Evolutionary conservation across 768 basidiomycete species (phyloP).

Genomic region (Amanita rubescens): DNA sequence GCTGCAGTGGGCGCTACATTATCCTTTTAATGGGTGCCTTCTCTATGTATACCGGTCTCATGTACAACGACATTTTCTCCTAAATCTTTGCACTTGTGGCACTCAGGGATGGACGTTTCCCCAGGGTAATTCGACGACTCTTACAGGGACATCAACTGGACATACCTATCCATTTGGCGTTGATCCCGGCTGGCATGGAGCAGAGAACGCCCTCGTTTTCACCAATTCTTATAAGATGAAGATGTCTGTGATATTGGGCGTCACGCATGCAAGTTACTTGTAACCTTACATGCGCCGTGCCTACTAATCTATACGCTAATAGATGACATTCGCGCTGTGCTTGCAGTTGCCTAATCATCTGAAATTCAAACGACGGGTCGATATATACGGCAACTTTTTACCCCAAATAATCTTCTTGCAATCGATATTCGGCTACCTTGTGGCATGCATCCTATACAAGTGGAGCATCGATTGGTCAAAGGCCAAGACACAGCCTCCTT

Average conservation of each 20-base stretch:
- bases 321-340: conserved; percentile 99
- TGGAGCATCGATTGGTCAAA: conserved; percentile 91
- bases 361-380: conserved; percentile 80
- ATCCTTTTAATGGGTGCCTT: conserved; percentile 98
- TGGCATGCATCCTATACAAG: conserved; percentile 92
- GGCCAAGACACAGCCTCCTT: conserved; percentile 66
- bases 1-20: conserved; percentile 87
- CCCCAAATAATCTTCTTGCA: conserved; percentile 97
- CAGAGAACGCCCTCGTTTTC: conserved; percentile 88
- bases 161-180: conserved; percentile 87
- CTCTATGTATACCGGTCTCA: conserved; percentile 92
- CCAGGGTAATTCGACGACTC: conserved; percentile 32
- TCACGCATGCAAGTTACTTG: conserved; percentile 71
- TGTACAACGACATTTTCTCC: conserved; percentile 99
- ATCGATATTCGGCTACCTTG: conserved; percentile 96
- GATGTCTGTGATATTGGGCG: conserved; percentile 94
- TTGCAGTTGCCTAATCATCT: conserved; percentile 94
- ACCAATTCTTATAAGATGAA: conserved; percentile 99
- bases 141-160: conserved; percentile 50
- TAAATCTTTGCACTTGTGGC: conserved; percentile 82
- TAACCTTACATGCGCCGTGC: neutral
- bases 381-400: conserved; percentile 92
- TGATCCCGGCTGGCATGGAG: conserved; percentile 92
- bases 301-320: conserved; percentile 10
- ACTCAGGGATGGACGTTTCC: conserved; percentile 85